Conservation (phyloP, 768 basidiomycete species). For the Cytidiella melzeri region DNA sequence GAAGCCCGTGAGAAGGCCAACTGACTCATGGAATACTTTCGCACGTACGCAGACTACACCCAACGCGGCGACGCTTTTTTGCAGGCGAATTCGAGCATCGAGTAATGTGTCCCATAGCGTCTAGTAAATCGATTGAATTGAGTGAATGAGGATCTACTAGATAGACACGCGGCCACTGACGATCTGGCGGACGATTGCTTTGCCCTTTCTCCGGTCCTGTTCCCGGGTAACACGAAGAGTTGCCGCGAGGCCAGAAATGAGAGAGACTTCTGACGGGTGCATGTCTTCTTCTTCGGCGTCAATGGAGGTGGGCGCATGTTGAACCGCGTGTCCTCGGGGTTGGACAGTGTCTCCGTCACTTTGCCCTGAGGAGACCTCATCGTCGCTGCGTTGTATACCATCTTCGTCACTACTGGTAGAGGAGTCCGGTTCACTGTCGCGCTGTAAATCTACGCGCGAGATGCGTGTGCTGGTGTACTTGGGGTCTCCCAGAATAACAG, state of each 20-base stretch:
- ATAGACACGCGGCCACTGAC: slow-evolving; percentile 37
- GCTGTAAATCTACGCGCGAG: slow-evolving; percentile 48
- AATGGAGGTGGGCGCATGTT: background rate
- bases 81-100: slow-evolving; percentile 87
- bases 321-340: background rate
- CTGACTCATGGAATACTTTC: background rate
- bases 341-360: background rate
- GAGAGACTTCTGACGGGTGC: background rate
- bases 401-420: slow-evolving; percentile 8
- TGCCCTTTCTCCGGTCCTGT: slow-evolving; percentile 75
- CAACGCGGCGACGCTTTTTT: slow-evolving; percentile 65
- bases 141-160: too few species aligned
- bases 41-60: slow-evolving; percentile 40
- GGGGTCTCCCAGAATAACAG: slow-evolving; percentile 55
- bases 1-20: background rate
- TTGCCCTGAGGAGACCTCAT: slow-evolving; percentile 5
- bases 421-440: slow-evolving; percentile 26
- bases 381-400: slow-evolving; percentile 16
- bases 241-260: slow-evolving; percentile 37
- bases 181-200: slow-evolving; percentile 76
- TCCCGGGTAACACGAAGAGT: slow-evolving; percentile 54
- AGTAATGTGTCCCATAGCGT: slow-evolving; percentile 80
- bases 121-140: slow-evolving; percentile 46
- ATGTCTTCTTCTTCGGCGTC: slow-evolving; percentile 10
- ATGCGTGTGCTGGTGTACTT: slow-evolving; percentile 74